Percentiles rank a stretch among this genome's conserved stretches.
phyloP scores from a whole-genome alignment of 257 asterid species.

The Henckelia pumila region DNA sequence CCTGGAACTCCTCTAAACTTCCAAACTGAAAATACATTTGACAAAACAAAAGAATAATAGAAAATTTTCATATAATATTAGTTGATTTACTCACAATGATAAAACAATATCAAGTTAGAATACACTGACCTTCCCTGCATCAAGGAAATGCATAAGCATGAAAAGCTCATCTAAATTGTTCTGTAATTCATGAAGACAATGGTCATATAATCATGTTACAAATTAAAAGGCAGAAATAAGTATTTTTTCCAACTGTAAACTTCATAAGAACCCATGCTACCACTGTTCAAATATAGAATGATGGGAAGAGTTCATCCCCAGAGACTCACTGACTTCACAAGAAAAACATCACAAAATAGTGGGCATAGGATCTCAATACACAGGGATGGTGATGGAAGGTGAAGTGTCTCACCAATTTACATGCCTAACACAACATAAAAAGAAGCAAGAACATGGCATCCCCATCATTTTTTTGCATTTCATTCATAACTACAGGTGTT shows the following conservation, averaged over 20 bases:
- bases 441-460: constrained; percentile 6
- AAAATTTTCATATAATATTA: constrained; percentile 10
- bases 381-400: not conserved
- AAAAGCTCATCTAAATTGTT: constrained; percentile 96
- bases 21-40: constrained; percentile 62
- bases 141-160: constrained; percentile 99
- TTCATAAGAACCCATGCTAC: constrained; percentile 20
- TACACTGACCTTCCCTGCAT: constrained; percentile 90
- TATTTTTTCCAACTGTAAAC: constrained; percentile 13
- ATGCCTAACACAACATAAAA: constrained; percentile 1
- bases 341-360: not conserved
- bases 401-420: not conserved
- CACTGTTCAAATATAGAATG: constrained; percentile 14
- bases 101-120: constrained; percentile 13
- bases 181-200: constrained; percentile 53
- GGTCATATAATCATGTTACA: constrained; percentile 24
- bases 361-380: not conserved
- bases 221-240: constrained; percentile 1
- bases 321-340: not conserved
- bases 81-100: constrained; percentile 19
- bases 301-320: not conserved
- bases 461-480: constrained; percentile 6
- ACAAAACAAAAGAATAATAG: constrained; percentile 13
- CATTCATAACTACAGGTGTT: constrained; percentile 7
- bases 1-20: constrained; percentile 92